Conservation (phyloP, 1,284 basidiomycete genomes). For the Ceratobasidium sp. region DNA sequence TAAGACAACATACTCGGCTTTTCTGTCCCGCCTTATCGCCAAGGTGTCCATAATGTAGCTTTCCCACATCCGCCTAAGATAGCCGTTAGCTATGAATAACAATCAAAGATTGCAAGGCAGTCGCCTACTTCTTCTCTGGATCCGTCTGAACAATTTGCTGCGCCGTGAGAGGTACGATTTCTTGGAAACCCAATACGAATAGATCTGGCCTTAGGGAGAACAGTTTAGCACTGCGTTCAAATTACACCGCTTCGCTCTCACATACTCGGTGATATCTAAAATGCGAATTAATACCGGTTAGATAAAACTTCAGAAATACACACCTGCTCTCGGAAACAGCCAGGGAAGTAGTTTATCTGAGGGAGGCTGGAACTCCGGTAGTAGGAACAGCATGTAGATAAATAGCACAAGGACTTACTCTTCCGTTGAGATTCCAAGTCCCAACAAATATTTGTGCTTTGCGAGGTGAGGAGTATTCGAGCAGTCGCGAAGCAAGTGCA, state of each 20-base stretch:
- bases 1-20: constrained; percentile 81
- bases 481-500: constrained; percentile 60
- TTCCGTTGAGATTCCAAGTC: constrained; percentile 96
- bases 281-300: background rate
- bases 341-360: constrained; percentile 87
- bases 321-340: constrained; percentile 84
- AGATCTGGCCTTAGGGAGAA: constrained; percentile 75
- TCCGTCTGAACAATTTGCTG: constrained; percentile 97
- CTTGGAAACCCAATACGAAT: constrained; percentile 92
- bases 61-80: constrained; percentile 84
- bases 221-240: constrained; percentile 40
- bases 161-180: constrained; percentile 95
- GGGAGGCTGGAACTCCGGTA: constrained; percentile 69
- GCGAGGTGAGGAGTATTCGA: constrained; percentile 86
- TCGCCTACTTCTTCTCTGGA: constrained; percentile 85
- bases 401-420: constrained; percentile 57
- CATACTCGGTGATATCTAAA: constrained; percentile 29
- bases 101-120: constrained; percentile 46
- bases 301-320: constrained; percentile 48
- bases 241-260: background rate
- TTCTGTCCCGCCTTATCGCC: constrained; percentile 69
- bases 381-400: constrained; percentile 48
- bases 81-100: background rate
- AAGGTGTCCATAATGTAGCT: constrained; percentile 80
- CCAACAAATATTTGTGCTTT: constrained; percentile 82